Base-by-base conservation (phyloP, 2,329 filamentous ascomycete species). In the Pseudogymnoascus verrucosus region DNA sequence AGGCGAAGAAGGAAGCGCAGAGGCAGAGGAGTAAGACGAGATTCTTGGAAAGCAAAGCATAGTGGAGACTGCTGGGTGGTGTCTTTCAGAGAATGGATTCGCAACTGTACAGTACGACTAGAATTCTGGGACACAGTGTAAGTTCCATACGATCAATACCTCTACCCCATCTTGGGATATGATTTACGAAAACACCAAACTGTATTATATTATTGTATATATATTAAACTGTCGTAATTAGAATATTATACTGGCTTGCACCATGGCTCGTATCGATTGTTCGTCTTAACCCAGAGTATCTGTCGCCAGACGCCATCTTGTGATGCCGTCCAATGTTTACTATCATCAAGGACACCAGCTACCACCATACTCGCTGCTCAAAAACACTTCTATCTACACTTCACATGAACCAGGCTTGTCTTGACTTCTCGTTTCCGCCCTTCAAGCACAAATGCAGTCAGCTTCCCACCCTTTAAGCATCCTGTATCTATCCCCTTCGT, bases 401-500 rank as follows among this genome's bases (percentile, higher is more conserved):
- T 67, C 6, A 74, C 71, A 36, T 71, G 68, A 16, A 71, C 68
- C 23, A 74, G 54, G 36, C 68, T 69, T 57, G 69, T 65, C n/a
- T 64, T 69, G 39, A 72, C 67, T 21, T 69, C 62, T 44, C 76
- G 72, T 66, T 80, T 74, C 42, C 78, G 77, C 2, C 80, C 83
- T 69, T 89, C 84, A 37, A 97, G 84, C 2, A 97, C 80, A 64
- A 96, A 75, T 1, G 90, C 93, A 0, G 89, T 91, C 67, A 99
- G 78, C 66, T 85, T 80, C 1, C 86, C 87, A 10, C 92, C 93
- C 66, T 83, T 84, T 2, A 91, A 86, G 73, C 95, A 98, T 0
- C 87, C 88, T 0, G 89, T 90, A 75, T 98, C 95, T 57, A 98
- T 79, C 0, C 95, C 95, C 71, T 92, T 90, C 3, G 88, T 90